Evolutionary conservation across 2,329 filamentous ascomycete genomes (phyloP), one percentile per base, ranked within the genome.

Genomic region (Thelonectria discophora): DNA sequence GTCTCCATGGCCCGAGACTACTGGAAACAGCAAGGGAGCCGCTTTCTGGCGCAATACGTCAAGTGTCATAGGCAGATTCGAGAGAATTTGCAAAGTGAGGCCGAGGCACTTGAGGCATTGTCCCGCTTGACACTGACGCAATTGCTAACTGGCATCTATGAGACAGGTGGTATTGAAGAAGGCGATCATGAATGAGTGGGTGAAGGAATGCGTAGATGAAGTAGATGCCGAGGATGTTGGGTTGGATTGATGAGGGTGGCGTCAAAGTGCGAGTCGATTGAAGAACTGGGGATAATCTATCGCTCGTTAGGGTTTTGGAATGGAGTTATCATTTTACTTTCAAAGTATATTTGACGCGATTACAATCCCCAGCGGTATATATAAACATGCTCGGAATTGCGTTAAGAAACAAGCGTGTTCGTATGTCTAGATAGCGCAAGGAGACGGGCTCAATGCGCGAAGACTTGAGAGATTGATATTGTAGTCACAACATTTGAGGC

Each of bases 1-100:
- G 34, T 51, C 8, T 51, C 49, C 12, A 27, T 39, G 49, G 34
- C 39, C 18, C 34, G 49, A 12, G 32, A 51, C 12, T 51, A 51
- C 32, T 51, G 49, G 32, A 37, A 11, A 15, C 34, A 37, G 11
- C 5, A 37, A 13, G 34, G 12, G 15, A 4, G 15, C 8, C 27
- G 27, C 27, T 37, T 37, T 15, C 34, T 37, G 34, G 7, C 7
- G 34, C 34, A 37, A 15, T 37, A 37, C 6, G 34, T 37, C 15
- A 37, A 15, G 15, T 9, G 12, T 37, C 34, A 37, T 13, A 30
- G 34, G 34, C 34, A 15, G 34, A 8, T 37, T 5, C 34, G 34
- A 37, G 34, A 15, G 34, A 37, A 37, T 15, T 37, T 11, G 27
- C 27, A 30, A 10, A 30, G 9, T 8, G 27, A 30, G 27, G 27